These are phyloP conservation scores for Thymus quinquecostatus DNA, from an alignment of 257 asterid species.

Conservation along the genomic window DNA sequence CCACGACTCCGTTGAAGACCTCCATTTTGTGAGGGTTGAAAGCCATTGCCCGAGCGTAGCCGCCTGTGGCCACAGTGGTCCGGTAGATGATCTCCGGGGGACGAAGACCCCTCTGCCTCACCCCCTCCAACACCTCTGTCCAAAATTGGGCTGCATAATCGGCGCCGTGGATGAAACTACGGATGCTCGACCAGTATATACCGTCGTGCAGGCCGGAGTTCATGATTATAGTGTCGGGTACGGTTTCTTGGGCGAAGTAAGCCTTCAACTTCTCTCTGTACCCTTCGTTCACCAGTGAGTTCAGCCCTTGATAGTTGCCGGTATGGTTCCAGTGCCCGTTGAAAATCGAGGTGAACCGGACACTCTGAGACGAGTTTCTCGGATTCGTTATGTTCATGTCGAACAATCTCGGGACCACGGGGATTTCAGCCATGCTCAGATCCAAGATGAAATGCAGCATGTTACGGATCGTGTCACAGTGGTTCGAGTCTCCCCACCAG, in stretches of 20 bases:
- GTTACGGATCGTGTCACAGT: conserved; percentile 80
- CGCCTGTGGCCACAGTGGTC: conserved; percentile 80
- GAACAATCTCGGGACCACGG: conserved; percentile 55
- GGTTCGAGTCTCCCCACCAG: conserved; percentile 98
- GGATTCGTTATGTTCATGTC: conserved; percentile 82
- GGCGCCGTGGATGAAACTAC: conserved; percentile 59
- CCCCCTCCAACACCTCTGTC: conserved; percentile 54
- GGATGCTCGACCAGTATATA: conserved; percentile 56
- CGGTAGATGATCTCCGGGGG: conserved; percentile 68
- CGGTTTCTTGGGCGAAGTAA: conserved; percentile 47
- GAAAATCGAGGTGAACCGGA: conserved; percentile 78
- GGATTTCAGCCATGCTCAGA: conserved; percentile 37
- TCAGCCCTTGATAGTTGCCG: conserved; percentile 67
- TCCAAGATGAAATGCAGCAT: conserved; percentile 66
- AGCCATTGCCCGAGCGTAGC: conserved; percentile 60
- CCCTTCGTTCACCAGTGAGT: conserved; percentile 46
- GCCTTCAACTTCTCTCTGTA: conserved; percentile 53
- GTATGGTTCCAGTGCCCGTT: conserved; percentile 72
- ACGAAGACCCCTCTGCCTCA: conserved; percentile 42
- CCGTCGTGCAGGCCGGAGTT: conserved; percentile 94
- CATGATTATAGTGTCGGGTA: conserved; percentile 83
- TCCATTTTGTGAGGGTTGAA: conserved; percentile 87
- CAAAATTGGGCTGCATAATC: conserved; percentile 72
- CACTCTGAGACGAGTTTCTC: conserved; percentile 49
- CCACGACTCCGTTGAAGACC: conserved; percentile 78